Base-by-base conservation (phyloP, 2,329 filamentous ascomycete genomes). In the Cordyceps militaris region DNA sequence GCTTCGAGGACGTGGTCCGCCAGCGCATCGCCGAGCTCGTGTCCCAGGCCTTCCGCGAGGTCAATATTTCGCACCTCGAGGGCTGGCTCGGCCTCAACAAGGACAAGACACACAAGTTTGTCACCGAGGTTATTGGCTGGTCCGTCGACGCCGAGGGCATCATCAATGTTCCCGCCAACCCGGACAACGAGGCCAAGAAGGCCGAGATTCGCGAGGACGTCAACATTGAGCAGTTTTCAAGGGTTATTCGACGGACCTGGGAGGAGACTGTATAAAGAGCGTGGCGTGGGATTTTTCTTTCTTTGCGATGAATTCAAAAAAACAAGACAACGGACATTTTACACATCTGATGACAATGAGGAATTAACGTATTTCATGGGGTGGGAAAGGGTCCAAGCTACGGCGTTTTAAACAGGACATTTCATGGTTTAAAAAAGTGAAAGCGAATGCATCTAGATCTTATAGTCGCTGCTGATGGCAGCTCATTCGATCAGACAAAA, bases 151-250 rank as follows among this genome's bases (percentile, higher is more conserved):
- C 79, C 30, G 84, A 79, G 56, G 78, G 80, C 34, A 69, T 76
- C 44, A 86, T 97, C 62, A 83, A 84, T 72, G 83, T 99, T 58
- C 94, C 94, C 57, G 79, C 87, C 68, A 99, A 99, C 78, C 89
- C 94, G 70, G 94, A 99, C 76, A 97, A 97, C 73, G 93, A 97
- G 83, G 94, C 91, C 46, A 91, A 95, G 80, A 94, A 94, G 74
- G 88, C 91, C 42, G 89, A 97, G 73, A 95, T 97, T 68, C 84
- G 92, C 67, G 94, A 99, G 80, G 92, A 94, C 64, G 94, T 99
- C 69, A 91, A 88, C 74, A 87, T 96, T 60, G 89, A 94, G 65
- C 91, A 91, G 78, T 92, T 92, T 73, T 78, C 84, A 54, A 81
- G 90, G 65, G 85, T 96, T 61, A 84, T 96, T 62, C 82, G 88